Percentiles rank a stretch among this genome's conserved stretches.
phyloP scores from a whole-genome alignment of 306 rosid species.

The Carpinus fangiana region DNA sequence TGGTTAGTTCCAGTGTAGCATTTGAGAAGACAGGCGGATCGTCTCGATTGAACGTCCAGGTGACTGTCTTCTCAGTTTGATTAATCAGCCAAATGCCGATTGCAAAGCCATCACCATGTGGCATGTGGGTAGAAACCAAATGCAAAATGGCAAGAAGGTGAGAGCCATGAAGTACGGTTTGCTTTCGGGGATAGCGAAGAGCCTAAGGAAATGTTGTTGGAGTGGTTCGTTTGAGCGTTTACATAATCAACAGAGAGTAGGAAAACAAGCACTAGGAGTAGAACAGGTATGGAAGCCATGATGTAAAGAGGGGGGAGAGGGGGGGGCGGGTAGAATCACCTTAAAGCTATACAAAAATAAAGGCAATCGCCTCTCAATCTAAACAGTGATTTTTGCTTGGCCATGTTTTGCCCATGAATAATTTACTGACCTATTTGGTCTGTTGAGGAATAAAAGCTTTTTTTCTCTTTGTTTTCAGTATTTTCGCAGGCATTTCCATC shows the following conservation, averaged over 20 bases:
- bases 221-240: not conserved
- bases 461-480: too few species aligned
- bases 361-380: too few species aligned
- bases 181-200: not conserved
- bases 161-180: not conserved
- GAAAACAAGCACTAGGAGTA: not conserved
- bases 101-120: not conserved
- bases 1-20: not conserved
- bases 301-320: not conserved
- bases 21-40: not conserved
- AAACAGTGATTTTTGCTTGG: too few species aligned
- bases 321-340: too few species aligned
- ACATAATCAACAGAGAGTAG: not conserved
- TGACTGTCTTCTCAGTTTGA: not conserved
- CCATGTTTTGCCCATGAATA: too few species aligned
- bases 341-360: too few species aligned
- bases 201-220: not conserved
- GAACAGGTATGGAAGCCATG: not conserved
- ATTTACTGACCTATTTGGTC: too few species aligned
- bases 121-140: not conserved
- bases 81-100: not conserved
- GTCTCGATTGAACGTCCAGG: not conserved
- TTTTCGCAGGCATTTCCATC: too few species aligned
- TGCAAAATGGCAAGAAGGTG: not conserved
- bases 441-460: too few species aligned